phyloP scores from a whole-genome alignment of 306 rosid genomes.

The Trichosanthes cucumerina region DNA sequence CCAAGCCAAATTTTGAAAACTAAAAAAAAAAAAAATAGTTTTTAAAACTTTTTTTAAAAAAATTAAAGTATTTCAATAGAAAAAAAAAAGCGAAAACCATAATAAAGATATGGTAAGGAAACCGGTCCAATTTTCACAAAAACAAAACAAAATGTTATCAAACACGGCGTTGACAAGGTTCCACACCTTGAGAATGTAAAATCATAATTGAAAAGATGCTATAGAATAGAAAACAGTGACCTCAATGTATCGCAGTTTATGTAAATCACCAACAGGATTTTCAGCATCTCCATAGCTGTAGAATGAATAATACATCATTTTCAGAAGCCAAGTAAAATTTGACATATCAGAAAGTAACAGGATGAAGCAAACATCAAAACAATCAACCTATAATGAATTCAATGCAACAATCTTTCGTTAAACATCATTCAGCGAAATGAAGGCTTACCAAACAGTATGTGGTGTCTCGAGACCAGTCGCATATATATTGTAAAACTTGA shows the following conservation, averaged over 20 bases:
- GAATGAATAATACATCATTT: conserved; percentile 10
- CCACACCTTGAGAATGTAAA: neutral
- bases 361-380: neutral
- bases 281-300: conserved; percentile 75
- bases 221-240: conserved; percentile 26
- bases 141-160: neutral
- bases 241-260: conserved; percentile 44
- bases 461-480: conserved; percentile 63
- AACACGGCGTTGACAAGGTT: neutral
- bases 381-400: neutral
- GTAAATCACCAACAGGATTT: conserved; percentile 62
- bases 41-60: too few relatives aligned
- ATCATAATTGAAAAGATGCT: neutral
- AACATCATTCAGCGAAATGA: neutral
- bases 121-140: too few relatives aligned
- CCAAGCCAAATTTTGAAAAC: too few relatives aligned
- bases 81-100: too few relatives aligned
- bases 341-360: neutral
- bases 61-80: too few relatives aligned
- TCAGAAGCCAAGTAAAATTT: neutral
- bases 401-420: neutral
- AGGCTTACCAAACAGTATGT: conserved; percentile 78
- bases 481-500: conserved; percentile 85
- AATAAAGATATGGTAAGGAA: too few relatives aligned
- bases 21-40: too few relatives aligned